phyloP scores from a whole-genome alignment of 257 asterid species.

The Echium plantagineum region DNA sequence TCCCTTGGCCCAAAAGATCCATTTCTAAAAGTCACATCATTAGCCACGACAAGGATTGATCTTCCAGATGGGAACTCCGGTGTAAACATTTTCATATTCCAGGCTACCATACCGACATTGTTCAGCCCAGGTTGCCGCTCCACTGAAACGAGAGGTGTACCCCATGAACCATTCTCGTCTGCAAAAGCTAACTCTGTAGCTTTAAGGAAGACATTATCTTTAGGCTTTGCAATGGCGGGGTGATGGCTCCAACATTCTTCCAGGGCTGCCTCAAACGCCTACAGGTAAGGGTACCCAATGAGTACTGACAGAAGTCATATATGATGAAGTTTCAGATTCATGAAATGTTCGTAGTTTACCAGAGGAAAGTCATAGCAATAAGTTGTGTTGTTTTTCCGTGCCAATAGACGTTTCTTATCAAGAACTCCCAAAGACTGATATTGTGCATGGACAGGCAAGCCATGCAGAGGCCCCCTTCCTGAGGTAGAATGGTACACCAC shows the following conservation, averaged over 20 bases:
- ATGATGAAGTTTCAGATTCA: background rate
- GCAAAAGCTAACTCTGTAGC: constrained; percentile 63
- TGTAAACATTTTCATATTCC: constrained; percentile 87
- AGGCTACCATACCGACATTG: constrained; percentile 96
- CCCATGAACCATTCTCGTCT: constrained; percentile 69
- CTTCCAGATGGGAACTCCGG: constrained; percentile 95
- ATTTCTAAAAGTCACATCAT: constrained; percentile 82
- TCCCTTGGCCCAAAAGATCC: constrained; percentile 96
- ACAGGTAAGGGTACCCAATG: constrained; percentile 14
- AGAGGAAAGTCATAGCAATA: constrained; percentile 98
- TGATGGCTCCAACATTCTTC: constrained; percentile 56
- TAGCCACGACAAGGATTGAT: constrained; percentile 63
- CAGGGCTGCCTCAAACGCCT: constrained; percentile 91
- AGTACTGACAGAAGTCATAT: constrained; percentile 7
- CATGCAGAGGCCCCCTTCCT: constrained; percentile 61
- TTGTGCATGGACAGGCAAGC: constrained; percentile 56
- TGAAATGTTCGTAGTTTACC: constrained; percentile 32
- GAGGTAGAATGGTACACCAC: constrained; percentile 60
- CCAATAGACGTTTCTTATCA: constrained; percentile 84
- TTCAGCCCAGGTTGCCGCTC: constrained; percentile 67
- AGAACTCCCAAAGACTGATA: constrained; percentile 72
- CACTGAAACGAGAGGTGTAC: constrained; percentile 63
- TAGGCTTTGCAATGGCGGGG: constrained; percentile 36
- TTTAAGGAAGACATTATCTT: constrained; percentile 36
- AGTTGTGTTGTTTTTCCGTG: constrained; percentile 83